Conservation (phyloP, 768 basidiomycete genomes). For the Tricholoma furcatifolium region DNA sequence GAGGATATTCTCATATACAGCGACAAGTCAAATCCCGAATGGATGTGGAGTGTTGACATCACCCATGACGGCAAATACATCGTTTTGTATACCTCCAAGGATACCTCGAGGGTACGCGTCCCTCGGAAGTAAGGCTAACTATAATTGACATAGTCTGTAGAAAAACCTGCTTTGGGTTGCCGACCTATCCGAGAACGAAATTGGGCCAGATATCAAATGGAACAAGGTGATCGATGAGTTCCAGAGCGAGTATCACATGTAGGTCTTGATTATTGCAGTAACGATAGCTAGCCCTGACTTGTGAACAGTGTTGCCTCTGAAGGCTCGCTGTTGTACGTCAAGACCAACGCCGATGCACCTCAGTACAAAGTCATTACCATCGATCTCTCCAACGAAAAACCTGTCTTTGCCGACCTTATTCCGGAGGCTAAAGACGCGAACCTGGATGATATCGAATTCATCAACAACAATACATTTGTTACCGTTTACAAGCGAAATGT, state of each 20-base stretch:
- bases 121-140: neutral
- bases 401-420: constrained; percentile 57
- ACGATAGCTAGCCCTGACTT: constrained; percentile 5
- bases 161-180: constrained; percentile 77
- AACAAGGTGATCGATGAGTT: constrained; percentile 68
- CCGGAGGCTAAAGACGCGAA: constrained; percentile 66
- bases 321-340: constrained; percentile 58
- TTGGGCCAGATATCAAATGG: constrained; percentile 70
- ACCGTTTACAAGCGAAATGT: constrained; percentile 74
- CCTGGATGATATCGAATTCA: constrained; percentile 45
- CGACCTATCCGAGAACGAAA: constrained; percentile 56
- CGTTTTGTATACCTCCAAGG: constrained; percentile 50
- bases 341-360: constrained; percentile 66
- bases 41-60: constrained; percentile 57
- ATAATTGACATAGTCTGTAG: constrained; percentile 31
- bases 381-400: constrained; percentile 51
- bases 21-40: constrained; percentile 62
- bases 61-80: constrained; percentile 71
- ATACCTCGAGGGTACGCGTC: constrained; percentile 57
- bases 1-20: constrained; percentile 68
- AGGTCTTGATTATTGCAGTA: constrained; percentile 24
- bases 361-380: constrained; percentile 65
- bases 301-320: constrained; percentile 59
- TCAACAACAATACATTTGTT: constrained; percentile 57
- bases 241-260: constrained; percentile 66